These are phyloP conservation scores for Oryza officinalis DNA, from an alignment of 176 grass and related monocot genomes.

Conservation along the genomic window DNA sequence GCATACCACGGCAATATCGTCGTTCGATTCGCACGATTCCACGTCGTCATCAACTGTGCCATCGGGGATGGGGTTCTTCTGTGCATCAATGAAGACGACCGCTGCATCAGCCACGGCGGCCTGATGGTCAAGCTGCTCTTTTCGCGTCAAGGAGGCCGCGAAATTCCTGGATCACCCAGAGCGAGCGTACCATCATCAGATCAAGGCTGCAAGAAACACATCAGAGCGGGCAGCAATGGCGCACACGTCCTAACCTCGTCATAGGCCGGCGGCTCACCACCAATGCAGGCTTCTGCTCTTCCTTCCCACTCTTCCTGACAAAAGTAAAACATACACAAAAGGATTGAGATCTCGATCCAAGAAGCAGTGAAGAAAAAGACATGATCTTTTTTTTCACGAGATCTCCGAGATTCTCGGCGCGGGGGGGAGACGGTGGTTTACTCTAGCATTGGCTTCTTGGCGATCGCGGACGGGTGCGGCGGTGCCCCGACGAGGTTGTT, in stretches of 20 bases:
- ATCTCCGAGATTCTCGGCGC: background rate
- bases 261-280: conserved; percentile 41
- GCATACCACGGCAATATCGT: conserved; percentile 57
- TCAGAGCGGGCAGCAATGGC: background rate
- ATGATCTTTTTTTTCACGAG: background rate
- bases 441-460: conserved; percentile 62
- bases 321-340: background rate
- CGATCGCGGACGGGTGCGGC: conserved; percentile 38
- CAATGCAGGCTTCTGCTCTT: conserved; percentile 30
- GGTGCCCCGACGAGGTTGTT: conserved; percentile 50
- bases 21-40: background rate
- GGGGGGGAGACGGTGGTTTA: conserved; percentile 39
- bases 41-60: conserved; percentile 23
- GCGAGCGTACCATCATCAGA: background rate
- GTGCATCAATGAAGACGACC: background rate
- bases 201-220: conserved; percentile 17
- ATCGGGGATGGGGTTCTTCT: conserved; percentile 3
- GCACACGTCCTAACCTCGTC: conserved; percentile 55
- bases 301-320: conserved; percentile 44
- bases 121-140: conserved; percentile 32
- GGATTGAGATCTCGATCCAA: conserved; percentile 36
- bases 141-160: conserved; percentile 52
- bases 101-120: conserved; percentile 1
- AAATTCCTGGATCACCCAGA: conserved; percentile 53
- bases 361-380: conserved; percentile 4